Conservation (phyloP, 805 yeast genomes). For the Metschnikowia drakensbergensis region DNA sequence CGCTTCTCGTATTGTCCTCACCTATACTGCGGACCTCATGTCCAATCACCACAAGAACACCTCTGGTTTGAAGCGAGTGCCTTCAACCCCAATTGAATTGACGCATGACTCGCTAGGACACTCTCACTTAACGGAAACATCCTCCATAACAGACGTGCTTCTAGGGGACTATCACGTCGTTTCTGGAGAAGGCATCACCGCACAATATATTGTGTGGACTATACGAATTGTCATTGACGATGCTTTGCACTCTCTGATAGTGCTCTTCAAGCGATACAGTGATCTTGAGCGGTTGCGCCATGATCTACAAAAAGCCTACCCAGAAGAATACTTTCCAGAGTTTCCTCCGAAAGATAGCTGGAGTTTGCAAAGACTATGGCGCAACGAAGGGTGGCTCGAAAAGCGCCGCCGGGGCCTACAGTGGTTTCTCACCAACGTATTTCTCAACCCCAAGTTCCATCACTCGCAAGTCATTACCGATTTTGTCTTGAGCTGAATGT, state of each 20-base stretch:
- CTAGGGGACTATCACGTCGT: constrained; percentile 40
- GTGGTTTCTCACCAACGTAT: constrained; percentile 52
- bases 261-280: constrained; percentile 56
- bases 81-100: constrained; percentile 35
- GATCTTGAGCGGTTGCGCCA: constrained; percentile 54
- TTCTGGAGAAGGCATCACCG: constrained; percentile 34
- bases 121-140: constrained; percentile 18
- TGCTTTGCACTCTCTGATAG: constrained; percentile 38
- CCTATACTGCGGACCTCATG: background rate
- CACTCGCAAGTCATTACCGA: constrained; percentile 35
- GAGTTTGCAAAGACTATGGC: constrained; percentile 35
- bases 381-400: constrained; percentile 47
- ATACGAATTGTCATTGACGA: constrained; percentile 36
- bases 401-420: constrained; percentile 55
- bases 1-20: background rate
- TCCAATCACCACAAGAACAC: background rate
- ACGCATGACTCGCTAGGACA: constrained; percentile 21
- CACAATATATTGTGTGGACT: constrained; percentile 38
- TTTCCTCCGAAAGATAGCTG: constrained; percentile 51
- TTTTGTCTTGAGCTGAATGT: constrained; percentile 28
- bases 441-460: constrained; percentile 47
- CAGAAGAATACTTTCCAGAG: constrained; percentile 40
- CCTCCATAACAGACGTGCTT: constrained; percentile 39
- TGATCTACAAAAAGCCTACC: constrained; percentile 33
- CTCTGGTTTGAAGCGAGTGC: constrained; percentile 1